Base-by-base conservation (phyloP, 768 basidiomycete genomes). In the Rhodosporidiobolus sp. region DNA sequence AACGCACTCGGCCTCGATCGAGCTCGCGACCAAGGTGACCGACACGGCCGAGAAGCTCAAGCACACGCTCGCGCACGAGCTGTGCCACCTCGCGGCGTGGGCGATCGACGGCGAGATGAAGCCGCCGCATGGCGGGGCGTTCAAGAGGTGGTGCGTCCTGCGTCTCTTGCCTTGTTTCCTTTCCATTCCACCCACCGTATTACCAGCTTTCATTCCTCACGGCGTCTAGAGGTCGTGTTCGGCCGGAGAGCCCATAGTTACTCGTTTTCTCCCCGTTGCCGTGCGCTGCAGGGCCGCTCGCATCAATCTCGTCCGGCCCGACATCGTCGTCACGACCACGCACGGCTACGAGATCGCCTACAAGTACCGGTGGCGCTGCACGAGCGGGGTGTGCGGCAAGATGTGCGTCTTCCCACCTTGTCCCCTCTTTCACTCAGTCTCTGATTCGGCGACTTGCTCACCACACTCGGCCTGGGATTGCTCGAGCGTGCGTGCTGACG, bases 31-130 rank as follows among this genome's bases (percentile, higher is more conserved):
- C 32, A 83, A 84, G 67, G 83, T 84, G 6, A 78, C 81, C 50
- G 83, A 83, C 56, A 81, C 79, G 20, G 79, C 78, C 69, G 80
- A 80, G 35, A 80, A 82, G 73, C 79, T 84, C 11, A 76, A 80
- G 30, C 79, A 80, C 63, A 84, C 83, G 3, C 79, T 84, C 26
- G 79, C 82, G 45, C 83, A 84, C 65, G 83, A 84, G 76, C 80
- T 84, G 79, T 84, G 83, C 69, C 83, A 84, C 73, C 72, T 84
- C 34, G 83, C 83, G 3, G 78, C 79, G 4, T 84, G 82, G 83
- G 53, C 81, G 19, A 79, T 83, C 65, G 80, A 79, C 38, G 75
- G 79, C 30, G 82, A 82, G 62, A 78, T 78, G 49, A 80, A 81
- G 65, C 82, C 82, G 45, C 80, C 81, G 11, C 83, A 84, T 67